Evolutionary conservation across 495 filamentous ascomycete species (phyloP).

Genomic region (Trypethelium eluteriae): DNA sequence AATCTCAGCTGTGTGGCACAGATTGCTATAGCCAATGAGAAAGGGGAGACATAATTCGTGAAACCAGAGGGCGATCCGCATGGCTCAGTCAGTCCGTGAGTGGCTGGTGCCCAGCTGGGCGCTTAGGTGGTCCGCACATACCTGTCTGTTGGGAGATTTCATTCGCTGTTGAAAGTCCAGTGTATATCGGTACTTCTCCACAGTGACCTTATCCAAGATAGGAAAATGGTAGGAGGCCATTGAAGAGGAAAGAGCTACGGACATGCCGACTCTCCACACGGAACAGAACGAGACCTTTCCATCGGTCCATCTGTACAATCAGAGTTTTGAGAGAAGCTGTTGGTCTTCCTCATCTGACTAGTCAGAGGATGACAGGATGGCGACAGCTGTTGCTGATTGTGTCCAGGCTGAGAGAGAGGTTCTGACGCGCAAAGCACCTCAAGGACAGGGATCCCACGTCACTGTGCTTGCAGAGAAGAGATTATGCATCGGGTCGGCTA

Average conservation of each 20-base stretch:
- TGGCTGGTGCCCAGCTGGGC: neutral
- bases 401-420: no score
- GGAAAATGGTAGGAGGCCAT: neutral
- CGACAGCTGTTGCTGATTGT: no score
- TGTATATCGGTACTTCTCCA: neutral
- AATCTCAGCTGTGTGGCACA: slow-evolving; percentile 8
- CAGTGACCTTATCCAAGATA: neutral
- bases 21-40: neutral
- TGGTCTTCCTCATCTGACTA: no score
- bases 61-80: neutral
- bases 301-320: no score
- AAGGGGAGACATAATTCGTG: neutral
- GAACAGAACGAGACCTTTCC: no score
- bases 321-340: no score
- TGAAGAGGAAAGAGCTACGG: no score
- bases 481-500: neutral
- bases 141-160: neutral
- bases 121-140: neutral
- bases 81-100: neutral
- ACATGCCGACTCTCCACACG: no score
- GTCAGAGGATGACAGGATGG: no score
- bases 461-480: neutral
- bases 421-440: neutral
- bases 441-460: neutral
- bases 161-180: neutral